Evolutionary conservation across 176 grass and related monocot species (phyloP).

Genomic region (Carex cristatella): DNA sequence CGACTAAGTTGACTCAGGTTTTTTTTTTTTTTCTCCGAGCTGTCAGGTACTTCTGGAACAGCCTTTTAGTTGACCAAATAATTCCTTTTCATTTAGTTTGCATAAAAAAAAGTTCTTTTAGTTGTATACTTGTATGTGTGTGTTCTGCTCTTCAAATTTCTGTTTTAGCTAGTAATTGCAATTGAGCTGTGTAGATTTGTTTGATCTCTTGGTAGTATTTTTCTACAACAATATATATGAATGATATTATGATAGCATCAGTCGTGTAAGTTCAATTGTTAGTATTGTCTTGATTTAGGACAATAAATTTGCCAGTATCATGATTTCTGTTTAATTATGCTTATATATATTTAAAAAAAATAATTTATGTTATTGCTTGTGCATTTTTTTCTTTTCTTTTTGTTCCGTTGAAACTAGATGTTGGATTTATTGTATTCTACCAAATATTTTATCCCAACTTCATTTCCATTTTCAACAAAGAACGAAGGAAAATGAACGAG

Average conservation of each 20-base stretch:
- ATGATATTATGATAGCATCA: not conserved
- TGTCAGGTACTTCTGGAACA: too few relatives aligned
- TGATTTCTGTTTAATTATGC: not conserved
- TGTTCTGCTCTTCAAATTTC: not conserved
- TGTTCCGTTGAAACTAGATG: not conserved
- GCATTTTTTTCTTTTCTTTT: not conserved
- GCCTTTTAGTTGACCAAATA: too few relatives aligned
- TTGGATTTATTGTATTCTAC: not conserved
- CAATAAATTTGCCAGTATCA: not conserved
- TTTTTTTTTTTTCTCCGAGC: too few relatives aligned
- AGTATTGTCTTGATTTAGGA: not conserved
- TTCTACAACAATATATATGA: not conserved
- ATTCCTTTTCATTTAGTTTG: too few relatives aligned
- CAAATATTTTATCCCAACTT: not conserved
- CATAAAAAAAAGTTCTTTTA: too few relatives aligned
- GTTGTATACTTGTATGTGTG: not conserved
- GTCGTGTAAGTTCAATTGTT: not conserved
- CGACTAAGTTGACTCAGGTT: too few relatives aligned
- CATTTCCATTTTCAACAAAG: not conserved
- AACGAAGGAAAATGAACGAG: not conserved
- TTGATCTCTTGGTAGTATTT: not conserved
- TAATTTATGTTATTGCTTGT: not conserved
- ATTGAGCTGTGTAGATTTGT: constrained; percentile 14
- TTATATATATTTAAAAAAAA: too few relatives aligned
- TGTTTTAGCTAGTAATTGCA: not conserved